Evolutionary conservation across 768 basidiomycete species (phyloP).

Genomic region (Phanerochaete sordida): DNA sequence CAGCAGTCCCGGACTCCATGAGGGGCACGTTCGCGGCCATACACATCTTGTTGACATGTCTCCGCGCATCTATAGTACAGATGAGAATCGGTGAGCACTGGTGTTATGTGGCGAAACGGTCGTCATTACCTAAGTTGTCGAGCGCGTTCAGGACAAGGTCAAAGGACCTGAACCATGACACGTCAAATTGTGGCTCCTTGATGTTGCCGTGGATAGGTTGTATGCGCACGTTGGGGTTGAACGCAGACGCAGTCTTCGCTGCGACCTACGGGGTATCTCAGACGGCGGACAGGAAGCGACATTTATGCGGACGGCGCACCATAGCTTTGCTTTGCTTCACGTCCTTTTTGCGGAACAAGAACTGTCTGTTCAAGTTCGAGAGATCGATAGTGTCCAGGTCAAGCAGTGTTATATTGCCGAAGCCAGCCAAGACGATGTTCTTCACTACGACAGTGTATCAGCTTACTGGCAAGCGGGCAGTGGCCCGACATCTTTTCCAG

Average conservation of each 20-base stretch:
- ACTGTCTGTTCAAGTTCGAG: constrained; percentile 95
- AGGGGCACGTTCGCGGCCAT: constrained; percentile 88
- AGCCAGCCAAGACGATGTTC: constrained; percentile 90
- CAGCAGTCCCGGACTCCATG: constrained; percentile 95
- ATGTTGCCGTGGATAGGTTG: constrained; percentile 93
- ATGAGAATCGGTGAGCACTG: neutral
- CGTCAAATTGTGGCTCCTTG: constrained; percentile 86
- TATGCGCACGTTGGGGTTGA: constrained; percentile 87
- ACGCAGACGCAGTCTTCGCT: constrained; percentile 74
- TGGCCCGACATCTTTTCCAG: neutral
- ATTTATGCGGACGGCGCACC: constrained; percentile 40
- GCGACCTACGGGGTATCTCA: constrained; percentile 53
- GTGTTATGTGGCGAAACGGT: neutral
- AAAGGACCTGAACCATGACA: constrained; percentile 87
- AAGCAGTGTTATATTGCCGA: constrained; percentile 87
- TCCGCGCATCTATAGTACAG: constrained; percentile 70
- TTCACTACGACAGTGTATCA: constrained; percentile 58
- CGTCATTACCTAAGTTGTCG: constrained; percentile 87
- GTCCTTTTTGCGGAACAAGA: constrained; percentile 95
- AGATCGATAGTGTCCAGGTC: constrained; percentile 99
- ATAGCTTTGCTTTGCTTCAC: constrained; percentile 95
- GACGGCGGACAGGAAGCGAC: neutral
- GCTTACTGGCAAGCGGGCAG: neutral
- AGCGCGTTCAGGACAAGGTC: constrained; percentile 94
- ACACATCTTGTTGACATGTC: constrained; percentile 98